Base-by-base conservation (phyloP, 768 basidiomycete genomes). In the Lactarius hengduanensis region DNA sequence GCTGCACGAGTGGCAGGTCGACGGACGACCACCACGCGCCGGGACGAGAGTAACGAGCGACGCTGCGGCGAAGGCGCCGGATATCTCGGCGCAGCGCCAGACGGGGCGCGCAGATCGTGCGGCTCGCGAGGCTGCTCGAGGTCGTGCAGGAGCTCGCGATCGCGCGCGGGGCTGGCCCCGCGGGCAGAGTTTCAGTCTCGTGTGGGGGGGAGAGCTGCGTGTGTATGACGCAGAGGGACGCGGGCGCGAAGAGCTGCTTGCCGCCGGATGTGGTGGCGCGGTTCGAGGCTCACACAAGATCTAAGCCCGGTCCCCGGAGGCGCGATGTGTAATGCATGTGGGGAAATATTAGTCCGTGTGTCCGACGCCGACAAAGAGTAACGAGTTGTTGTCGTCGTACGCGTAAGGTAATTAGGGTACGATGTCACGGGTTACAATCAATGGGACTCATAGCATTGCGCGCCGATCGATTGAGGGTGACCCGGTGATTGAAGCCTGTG, bases 1-100 rank as follows among this genome's bases (percentile, higher is more conserved):
- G 11, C 76, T 88, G 11, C 76, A 80, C 61, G 87, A 87, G 73
- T 72, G 76, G 62, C 72, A 74, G 32, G 62, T 79, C 41, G 73
- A 70, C 16, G 56, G 30, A 1, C 22, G 26, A 7, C 50, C 50
- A 26, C 50, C 50, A 26, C 50, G 22, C 2, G 1, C 50, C 26
- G 50, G 13, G 26, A 53, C 22, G 13, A 26, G 13, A 26, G 10
- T 16, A 13, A 26, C 22, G 22, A 13, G 26, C 50, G 10, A 11
- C 6, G 13, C 26, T 2, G 43, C 6, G 43, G 20, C 20, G 43
- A n/a, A 8, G 20, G 50, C 13, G 26, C 50, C 50, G 11, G 50
- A 57, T 57, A 30, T 57, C 34, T 30, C 56, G 18, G 30, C 56
- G 18, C 56, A 63, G 43, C 62, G 58, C 10, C 22, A 36, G 28